Base-by-base conservation (phyloP, 106 monocot genomes). In the Dactylorhiza incarnata region DNA sequence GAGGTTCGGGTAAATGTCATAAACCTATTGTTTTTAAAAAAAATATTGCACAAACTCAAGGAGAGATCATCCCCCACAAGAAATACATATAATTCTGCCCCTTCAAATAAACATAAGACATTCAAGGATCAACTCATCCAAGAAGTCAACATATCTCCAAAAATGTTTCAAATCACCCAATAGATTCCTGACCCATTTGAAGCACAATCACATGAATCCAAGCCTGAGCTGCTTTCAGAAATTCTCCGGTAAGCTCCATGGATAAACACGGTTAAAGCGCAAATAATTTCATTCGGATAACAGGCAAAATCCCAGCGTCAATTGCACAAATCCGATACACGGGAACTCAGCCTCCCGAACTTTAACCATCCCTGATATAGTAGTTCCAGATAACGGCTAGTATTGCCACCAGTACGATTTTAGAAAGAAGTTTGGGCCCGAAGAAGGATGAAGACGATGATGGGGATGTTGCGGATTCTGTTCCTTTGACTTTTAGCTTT, bases 341-440 rank as follows among this genome's bases (percentile, higher is more conserved):
- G 13, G 25, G 29, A 65, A 26, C 65, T 65, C 5, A 0, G 29
- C 5, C 26, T 4, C 12, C 3, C 5, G 9, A 65, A 26, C 26
- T 49, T 72, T 7, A 72, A 49, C 49, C 23, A 72, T 72, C 49
- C 49, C 75, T 86, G 15, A 71, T 68, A 74, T 81, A 89, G 75
- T 85, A 92, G 65, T 89, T 82, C 83, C 86, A 83, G 55, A 83
- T 8, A 58, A 89, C 75, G 16, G 85, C 89, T 74, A 87, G 24
- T 11, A 79, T 15, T 22, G 79, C 89, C 49, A 92, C 87, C 26
- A 83, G 24, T 50, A 89, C 2, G 19, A 91, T 74, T 71, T 91
- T 87, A 48, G 86, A 48, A 44, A 92, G 68, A 48, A 81, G 29
- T 47, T 85, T 90, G 8, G 73, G 68, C 10, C 85, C 76, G 8